Evolutionary conservation across 2,329 filamentous ascomycete species (phyloP).

Genomic region (Monilinia fructicola): DNA sequence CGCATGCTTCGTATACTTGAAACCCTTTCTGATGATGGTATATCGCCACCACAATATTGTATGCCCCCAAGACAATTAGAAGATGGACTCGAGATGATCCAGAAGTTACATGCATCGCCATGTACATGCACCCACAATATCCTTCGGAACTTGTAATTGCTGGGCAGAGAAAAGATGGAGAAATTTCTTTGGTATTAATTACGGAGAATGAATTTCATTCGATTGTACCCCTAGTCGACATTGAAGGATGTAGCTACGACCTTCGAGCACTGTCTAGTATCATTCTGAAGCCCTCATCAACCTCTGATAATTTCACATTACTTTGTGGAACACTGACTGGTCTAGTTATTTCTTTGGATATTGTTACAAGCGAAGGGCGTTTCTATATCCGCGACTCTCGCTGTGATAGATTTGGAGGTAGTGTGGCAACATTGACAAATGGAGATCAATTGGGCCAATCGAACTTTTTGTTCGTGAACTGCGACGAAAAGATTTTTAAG

Average conservation of each 20-base stretch:
- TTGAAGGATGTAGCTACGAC: not conserved
- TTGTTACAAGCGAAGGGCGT: conserved; percentile 22
- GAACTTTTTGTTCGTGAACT: conserved; percentile 48
- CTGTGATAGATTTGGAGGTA: conserved; percentile 35
- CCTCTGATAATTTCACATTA: conserved; percentile 27
- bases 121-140: not conserved
- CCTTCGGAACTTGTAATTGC: not conserved
- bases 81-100: not conserved
- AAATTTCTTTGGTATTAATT: conserved; percentile 1
- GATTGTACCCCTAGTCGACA: not conserved
- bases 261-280: conserved; percentile 36
- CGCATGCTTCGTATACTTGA: conserved; percentile 18
- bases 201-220: not conserved
- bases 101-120: conserved; percentile 16
- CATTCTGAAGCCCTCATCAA: conserved; percentile 20
- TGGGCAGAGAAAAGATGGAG: not conserved
- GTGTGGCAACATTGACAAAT: conserved; percentile 33
- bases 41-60: not conserved
- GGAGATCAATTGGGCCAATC: conserved; percentile 29
- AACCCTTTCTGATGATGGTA: not conserved
- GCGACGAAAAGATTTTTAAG: conserved; percentile 47
- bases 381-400: conserved; percentile 25
- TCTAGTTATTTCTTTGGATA: conserved; percentile 32
- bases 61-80: conserved; percentile 2
- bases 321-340: conserved; percentile 40